These are phyloP conservation scores for Talaromyces wortmannii DNA, from an alignment of 495 filamentous ascomycete species.

Conservation along the genomic window DNA sequence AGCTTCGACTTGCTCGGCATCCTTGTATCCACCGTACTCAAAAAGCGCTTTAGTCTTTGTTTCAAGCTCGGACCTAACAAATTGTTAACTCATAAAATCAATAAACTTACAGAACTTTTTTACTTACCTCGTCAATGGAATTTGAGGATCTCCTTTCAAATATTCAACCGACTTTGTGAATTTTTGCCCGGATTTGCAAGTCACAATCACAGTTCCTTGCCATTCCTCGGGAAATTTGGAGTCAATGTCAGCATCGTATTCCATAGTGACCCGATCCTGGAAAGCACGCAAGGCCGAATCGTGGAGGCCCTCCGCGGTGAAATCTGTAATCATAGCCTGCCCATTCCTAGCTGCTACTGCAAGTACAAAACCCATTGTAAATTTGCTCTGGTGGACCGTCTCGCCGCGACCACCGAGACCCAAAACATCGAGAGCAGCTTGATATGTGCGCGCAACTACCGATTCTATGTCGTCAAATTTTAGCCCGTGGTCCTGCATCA, in stretches of 20 bases:
- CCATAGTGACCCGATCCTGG: constrained; percentile 22
- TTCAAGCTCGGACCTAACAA: constrained; percentile 18
- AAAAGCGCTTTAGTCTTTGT: constrained; percentile 16
- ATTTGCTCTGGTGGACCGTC: constrained; percentile 32
- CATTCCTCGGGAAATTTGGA: constrained; percentile 20
- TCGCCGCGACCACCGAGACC: constrained; percentile 19
- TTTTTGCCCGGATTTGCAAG: constrained; percentile 16
- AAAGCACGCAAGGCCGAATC: constrained; percentile 19
- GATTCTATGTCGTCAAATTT: constrained; percentile 24
- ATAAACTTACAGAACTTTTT: neutral
- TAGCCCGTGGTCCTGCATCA: constrained; percentile 21
- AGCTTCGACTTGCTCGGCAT: constrained; percentile 11
- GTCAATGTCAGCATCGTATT: constrained; percentile 22
- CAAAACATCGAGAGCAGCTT: constrained; percentile 26
- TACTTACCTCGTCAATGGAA: constrained; percentile 22
- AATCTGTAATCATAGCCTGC: constrained; percentile 28
- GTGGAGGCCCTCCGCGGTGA: constrained; percentile 20
- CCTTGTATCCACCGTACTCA: constrained; percentile 18
- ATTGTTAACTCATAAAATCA: neutral
- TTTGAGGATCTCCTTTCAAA: constrained; percentile 26
- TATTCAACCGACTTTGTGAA: constrained; percentile 18
- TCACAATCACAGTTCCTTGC: constrained; percentile 25
- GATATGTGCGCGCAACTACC: constrained; percentile 20
- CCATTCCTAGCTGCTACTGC: constrained; percentile 28
- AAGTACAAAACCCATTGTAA: constrained; percentile 33